Evolutionary conservation across 2,329 filamentous ascomycete species (phyloP).

Genomic region (Fusarium robinianum): DNA sequence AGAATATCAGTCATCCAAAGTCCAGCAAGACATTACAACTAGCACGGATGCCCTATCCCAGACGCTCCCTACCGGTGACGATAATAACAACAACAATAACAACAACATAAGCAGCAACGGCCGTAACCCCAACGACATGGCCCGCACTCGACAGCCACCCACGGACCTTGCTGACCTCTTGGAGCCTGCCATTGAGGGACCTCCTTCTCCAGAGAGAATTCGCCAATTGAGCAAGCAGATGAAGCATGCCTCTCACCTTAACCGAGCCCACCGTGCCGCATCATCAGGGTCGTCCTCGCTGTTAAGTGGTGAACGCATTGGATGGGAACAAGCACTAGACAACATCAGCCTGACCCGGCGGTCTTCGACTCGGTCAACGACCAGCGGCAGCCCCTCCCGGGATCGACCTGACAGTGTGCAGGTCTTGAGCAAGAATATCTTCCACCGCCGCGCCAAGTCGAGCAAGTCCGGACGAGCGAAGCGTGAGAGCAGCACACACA

Average conservation of each 20-base stretch:
- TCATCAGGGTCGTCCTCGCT: conserved; percentile 63
- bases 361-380: conserved; percentile 60
- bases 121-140: conserved; percentile 14
- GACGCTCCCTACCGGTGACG: conserved; percentile 12
- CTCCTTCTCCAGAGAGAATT: conserved; percentile 63
- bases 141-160: conserved; percentile 23
- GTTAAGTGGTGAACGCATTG: conserved; percentile 48
- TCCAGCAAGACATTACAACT: conserved; percentile 24
- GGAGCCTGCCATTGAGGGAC: conserved; percentile 63
- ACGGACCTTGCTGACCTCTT: conserved; percentile 50
- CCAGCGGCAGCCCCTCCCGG: conserved; percentile 55
- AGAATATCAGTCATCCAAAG: conserved; percentile 34
- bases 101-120: conserved; percentile 3
- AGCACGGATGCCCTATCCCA: conserved; percentile 18
- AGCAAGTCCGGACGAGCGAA: conserved; percentile 47
- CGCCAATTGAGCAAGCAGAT: conserved; percentile 63
- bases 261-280: conserved; percentile 44
- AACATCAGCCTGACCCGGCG: conserved; percentile 56
- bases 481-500: conserved; percentile 55
- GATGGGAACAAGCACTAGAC: conserved; percentile 57
- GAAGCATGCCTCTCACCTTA: conserved; percentile 55
- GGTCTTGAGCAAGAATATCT: conserved; percentile 62
- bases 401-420: conserved; percentile 64
- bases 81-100: conserved; percentile 16
- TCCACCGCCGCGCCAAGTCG: conserved; percentile 55